Conservation (phyloP, 148 eudicot species). For the Rheum nobile region DNA sequence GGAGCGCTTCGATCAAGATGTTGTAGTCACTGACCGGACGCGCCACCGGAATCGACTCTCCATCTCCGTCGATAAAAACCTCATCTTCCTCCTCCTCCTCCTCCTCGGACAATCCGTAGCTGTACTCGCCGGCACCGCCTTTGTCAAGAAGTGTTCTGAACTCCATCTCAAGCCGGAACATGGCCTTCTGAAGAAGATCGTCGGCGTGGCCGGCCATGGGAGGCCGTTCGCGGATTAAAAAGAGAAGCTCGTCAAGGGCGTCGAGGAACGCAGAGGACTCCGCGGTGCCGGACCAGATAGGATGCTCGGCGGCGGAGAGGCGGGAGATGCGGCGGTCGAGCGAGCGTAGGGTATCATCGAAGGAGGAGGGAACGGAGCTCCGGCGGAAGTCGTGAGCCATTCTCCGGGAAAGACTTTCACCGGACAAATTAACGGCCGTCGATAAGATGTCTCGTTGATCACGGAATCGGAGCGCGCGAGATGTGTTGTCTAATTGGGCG, state of each 20-base stretch:
- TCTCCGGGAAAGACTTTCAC: conserved; percentile 33
- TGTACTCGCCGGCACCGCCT: conserved; percentile 18
- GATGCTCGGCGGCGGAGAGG: conserved; percentile 34
- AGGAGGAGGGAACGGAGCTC: not conserved
- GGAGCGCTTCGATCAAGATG: conserved; percentile 64
- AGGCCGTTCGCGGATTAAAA: conserved; percentile 32
- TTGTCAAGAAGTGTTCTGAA: conserved; percentile 37
- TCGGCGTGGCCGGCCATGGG: conserved; percentile 54
- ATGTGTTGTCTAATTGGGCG: conserved; percentile 65
- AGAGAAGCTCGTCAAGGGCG: conserved; percentile 43
- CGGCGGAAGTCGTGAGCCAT: conserved; percentile 16
- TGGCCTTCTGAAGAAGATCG: conserved; percentile 49
- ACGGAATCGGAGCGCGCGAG: conserved; percentile 51
- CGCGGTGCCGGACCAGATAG: conserved; percentile 50
- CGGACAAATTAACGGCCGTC: too few relatives aligned
- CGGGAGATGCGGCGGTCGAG: conserved; percentile 49
- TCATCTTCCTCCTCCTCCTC: conserved; percentile 23
- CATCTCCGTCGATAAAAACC: not conserved
- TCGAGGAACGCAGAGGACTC: conserved; percentile 45
- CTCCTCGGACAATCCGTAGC: conserved; percentile 16
- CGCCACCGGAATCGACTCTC: conserved; percentile 51
- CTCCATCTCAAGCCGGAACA: conserved; percentile 65
- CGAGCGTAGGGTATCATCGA: conserved; percentile 32
- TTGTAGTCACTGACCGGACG: conserved; percentile 54
- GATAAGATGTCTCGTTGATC: conserved; percentile 67